These are phyloP conservation scores for Fusarium graminum DNA, from an alignment of 2,329 filamentous ascomycete genomes.

Conservation along the genomic window DNA sequence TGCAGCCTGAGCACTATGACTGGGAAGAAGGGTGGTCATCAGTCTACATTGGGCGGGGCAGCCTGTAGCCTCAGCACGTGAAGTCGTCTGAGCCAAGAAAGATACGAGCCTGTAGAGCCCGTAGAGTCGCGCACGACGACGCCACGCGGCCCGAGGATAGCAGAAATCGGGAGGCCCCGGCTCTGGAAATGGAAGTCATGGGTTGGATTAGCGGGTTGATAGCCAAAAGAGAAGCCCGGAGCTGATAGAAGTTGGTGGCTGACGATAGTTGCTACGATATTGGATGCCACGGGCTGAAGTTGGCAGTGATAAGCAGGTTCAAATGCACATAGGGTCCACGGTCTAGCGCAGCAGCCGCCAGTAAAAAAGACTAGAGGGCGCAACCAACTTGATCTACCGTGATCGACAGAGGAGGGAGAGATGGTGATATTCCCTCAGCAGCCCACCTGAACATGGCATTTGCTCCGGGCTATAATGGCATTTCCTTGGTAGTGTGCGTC, in stretches of 20 bases:
- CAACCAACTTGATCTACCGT: conserved; percentile 15
- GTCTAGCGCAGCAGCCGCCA: conserved; percentile 42
- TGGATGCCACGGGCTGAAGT: conserved; percentile 30
- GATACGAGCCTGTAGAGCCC: conserved; percentile 39
- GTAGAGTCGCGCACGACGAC: conserved; percentile 28
- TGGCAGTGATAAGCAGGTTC: conserved; percentile 42
- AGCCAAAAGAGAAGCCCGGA: conserved; percentile 28
- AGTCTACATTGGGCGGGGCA: conserved; percentile 36
- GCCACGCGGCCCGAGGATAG: conserved; percentile 44
- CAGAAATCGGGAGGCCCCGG: conserved; percentile 34
- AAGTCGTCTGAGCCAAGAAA: conserved; percentile 38
- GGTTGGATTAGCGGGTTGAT: conserved; percentile 37
- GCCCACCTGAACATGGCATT: conserved; percentile 25
- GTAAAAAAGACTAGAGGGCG: conserved; percentile 28
- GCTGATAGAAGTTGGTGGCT: conserved; percentile 44
- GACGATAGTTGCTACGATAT: conserved; percentile 33
- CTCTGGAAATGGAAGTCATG: conserved; percentile 48
- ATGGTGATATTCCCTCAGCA: conserved; percentile 26
- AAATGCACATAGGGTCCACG: conserved; percentile 38
- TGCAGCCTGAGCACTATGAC: conserved; percentile 20
- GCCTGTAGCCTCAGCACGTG: conserved; percentile 46
- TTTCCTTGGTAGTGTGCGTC: conserved; percentile 19
- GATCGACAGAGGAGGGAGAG: conserved; percentile 23
- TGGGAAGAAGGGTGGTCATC: conserved; percentile 47
- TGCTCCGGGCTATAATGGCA: conserved; percentile 11